Conservation (phyloP, 352 stramenopile species). For the Salisapilia sapeloensis region DNA sequence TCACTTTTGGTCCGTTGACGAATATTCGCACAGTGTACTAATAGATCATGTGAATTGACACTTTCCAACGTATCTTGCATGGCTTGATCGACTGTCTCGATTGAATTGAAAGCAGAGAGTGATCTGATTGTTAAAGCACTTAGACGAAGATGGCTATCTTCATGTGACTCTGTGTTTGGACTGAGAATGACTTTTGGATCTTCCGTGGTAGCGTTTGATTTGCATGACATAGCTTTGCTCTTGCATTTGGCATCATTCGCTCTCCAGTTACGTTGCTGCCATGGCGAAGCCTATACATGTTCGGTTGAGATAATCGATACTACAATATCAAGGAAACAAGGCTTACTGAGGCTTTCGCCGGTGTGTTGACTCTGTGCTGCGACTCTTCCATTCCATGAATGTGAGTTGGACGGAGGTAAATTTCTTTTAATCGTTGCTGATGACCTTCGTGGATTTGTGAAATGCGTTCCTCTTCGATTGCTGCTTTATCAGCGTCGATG, state of each 20-base stretch:
- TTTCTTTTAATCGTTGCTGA: conserved; percentile 28
- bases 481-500: conserved; percentile 40
- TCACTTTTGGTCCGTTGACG: conserved; percentile 30
- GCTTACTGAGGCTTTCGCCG: too few species aligned
- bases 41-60: conserved; percentile 59
- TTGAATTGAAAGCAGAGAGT: conserved; percentile 11
- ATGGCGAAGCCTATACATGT: conserved; percentile 24
- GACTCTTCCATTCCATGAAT: too few species aligned
- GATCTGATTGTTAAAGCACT: too few species aligned
- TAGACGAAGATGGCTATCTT: too few species aligned
- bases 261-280: conserved; percentile 58
- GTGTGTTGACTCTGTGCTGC: too few species aligned
- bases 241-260: conserved; percentile 8
- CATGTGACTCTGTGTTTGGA: too few species aligned
- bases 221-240: too few species aligned
- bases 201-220: too few species aligned
- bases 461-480: conserved; percentile 50
- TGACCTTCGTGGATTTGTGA: conserved; percentile 39
- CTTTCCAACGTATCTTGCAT: conserved; percentile 15
- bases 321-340: too few species aligned
- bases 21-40: conserved; percentile 46
- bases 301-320: conserved; percentile 1
- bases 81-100: conserved; percentile 51
- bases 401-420: too few species aligned
- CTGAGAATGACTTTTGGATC: too few species aligned